phyloP scores from a whole-genome alignment of 1,284 basidiomycete genomes.

The Leccinum subfulvum region DNA sequence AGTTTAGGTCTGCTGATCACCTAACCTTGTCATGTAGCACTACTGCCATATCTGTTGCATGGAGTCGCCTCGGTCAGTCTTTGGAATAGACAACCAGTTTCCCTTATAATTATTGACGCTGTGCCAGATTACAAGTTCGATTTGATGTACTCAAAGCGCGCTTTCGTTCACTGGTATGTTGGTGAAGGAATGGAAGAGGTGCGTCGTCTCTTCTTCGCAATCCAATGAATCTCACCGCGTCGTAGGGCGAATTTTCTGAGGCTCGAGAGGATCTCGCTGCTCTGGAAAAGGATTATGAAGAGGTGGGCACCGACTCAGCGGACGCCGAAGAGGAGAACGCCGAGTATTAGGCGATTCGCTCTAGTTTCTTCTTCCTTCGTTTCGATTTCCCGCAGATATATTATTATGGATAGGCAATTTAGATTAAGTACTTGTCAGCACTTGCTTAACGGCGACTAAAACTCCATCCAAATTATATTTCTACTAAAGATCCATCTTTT shows the following conservation, averaged over 20 bases:
- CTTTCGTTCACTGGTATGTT: slow-evolving; percentile 97
- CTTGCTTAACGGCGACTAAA: slow-evolving; percentile 5
- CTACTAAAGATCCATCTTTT: neutral
- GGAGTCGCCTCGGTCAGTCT: slow-evolving; percentile 79
- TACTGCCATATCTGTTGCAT: slow-evolving; percentile 91
- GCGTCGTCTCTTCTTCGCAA: slow-evolving; percentile 11
- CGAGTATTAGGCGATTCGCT: slow-evolving; percentile 56
- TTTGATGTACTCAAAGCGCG: slow-evolving; percentile 94
- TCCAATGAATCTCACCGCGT: slow-evolving; percentile 4
- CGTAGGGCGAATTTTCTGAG: slow-evolving; percentile 91
- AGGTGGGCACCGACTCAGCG: slow-evolving; percentile 90
- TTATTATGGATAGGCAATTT: slow-evolving; percentile 11
- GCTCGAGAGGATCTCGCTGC: slow-evolving; percentile 97
- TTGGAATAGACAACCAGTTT: neutral
- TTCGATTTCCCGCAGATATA: slow-evolving; percentile 6
- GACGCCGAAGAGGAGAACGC: slow-evolving; percentile 75
- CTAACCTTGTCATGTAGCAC: slow-evolving; percentile 52
- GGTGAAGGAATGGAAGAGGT: slow-evolving; percentile 98
- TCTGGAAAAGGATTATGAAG: slow-evolving; percentile 95
- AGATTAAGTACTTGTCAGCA: slow-evolving; percentile 17
- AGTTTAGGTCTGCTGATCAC: neutral
- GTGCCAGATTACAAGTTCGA: slow-evolving; percentile 94
- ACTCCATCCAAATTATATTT: slow-evolving; percentile 6
- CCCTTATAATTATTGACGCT: slow-evolving; percentile 14
- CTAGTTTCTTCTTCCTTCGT: neutral